A percentile compares a stretch with the other conserved stretches of the same genome.
These are phyloP conservation scores for Phyllostachys edulis DNA, from an alignment of 176 grass and related monocot genomes.

Conservation along the genomic window DNA sequence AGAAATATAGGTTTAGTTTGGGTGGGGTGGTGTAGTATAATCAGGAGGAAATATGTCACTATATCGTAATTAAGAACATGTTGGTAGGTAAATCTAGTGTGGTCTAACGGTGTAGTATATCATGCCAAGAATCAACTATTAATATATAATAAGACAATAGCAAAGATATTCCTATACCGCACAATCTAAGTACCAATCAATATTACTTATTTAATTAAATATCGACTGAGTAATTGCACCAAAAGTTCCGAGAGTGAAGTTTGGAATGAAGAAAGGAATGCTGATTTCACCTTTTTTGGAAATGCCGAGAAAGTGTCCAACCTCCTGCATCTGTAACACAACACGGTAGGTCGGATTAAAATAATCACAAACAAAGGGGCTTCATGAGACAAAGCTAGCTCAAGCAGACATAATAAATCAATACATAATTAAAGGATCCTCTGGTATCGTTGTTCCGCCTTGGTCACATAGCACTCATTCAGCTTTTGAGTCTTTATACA, in stretches of 20 bases:
- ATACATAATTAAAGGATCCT: no score
- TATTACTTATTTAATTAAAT: constrained; percentile 24
- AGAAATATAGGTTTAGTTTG: no score
- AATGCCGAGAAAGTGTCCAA: constrained; percentile 91
- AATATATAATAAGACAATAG: constrained; percentile 12
- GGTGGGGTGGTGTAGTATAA: no score
- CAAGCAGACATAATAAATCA: not conserved
- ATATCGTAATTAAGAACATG: no score
- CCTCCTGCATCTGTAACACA: constrained; percentile 60
- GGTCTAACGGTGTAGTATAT: no score
- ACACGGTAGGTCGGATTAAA: constrained; percentile 16
- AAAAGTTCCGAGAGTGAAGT: constrained; percentile 88
- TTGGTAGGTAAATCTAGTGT: no score
- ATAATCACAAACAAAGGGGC: not conserved
- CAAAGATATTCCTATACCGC: not conserved
- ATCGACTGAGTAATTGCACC: constrained; percentile 74
- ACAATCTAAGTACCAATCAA: not conserved
- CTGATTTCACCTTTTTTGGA: constrained; percentile 85
- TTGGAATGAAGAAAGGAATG: constrained; percentile 92
- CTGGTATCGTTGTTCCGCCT: no score
- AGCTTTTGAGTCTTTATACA: no score
- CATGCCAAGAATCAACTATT: constrained; percentile 1
- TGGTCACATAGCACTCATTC: no score
- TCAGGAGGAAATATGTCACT: no score
- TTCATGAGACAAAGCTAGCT: not conserved